These are phyloP conservation scores for Escallonia rubra DNA, from an alignment of 129 eudicot species.

Conservation along the genomic window DNA sequence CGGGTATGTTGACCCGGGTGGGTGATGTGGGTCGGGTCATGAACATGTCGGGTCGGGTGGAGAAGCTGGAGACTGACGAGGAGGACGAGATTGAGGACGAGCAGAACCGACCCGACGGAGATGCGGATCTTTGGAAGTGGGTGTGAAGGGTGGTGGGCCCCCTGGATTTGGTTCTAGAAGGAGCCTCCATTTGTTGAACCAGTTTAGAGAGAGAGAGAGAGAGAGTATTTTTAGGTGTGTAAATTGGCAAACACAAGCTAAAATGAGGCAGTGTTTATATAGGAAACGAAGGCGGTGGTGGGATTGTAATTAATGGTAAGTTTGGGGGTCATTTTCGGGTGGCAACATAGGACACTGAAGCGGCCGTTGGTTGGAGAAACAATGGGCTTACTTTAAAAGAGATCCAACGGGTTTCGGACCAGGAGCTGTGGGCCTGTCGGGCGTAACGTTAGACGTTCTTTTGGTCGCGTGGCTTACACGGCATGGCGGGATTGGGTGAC, in stretches of 20 bases:
- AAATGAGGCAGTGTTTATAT: constrained; percentile 18
- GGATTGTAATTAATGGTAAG: constrained; percentile 8
- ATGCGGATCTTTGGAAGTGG: constrained; percentile 32
- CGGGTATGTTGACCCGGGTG: constrained; percentile 28
- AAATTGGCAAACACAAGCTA: constrained; percentile 27
- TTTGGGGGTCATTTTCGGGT: neutral
- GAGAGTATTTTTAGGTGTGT: constrained; percentile 9
- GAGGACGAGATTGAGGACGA: constrained; percentile 41
- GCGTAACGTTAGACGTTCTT: neutral
- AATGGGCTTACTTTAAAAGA: neutral
- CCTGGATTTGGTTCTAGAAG: constrained; percentile 32
- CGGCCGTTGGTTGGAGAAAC: constrained; percentile 25
- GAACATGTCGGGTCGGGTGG: constrained; percentile 7
- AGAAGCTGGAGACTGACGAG: constrained; percentile 27
- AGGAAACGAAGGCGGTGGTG: constrained; percentile 15
- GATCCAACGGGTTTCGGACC: constrained; percentile 2
- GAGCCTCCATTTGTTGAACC: constrained; percentile 30
- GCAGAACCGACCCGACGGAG: constrained; percentile 55
- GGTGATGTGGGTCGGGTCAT: constrained; percentile 39
- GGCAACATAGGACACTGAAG: neutral
- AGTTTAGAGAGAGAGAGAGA: constrained; percentile 9
- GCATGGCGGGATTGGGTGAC: neutral
- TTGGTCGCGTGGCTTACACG: neutral
- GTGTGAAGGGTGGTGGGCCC: constrained; percentile 14
- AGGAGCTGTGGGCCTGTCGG: constrained; percentile 12